Conservation (phyloP, 306 rosid genomes). For the Cyclanthera cordifolia region DNA sequence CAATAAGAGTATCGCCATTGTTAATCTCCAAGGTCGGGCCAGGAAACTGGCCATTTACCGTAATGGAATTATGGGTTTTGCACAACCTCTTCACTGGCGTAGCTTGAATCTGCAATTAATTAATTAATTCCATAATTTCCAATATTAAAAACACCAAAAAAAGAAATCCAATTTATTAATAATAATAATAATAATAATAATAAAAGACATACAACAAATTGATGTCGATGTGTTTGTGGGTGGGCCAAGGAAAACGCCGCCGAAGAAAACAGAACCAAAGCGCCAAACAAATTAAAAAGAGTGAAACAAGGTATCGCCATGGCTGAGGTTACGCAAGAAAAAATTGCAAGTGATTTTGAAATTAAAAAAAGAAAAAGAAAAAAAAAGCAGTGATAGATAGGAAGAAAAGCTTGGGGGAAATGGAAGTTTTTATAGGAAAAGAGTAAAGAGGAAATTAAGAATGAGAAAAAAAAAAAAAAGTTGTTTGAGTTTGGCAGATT, state of each 20-base stretch:
- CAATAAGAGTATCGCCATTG: constrained; percentile 70
- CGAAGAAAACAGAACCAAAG: constrained; percentile 44
- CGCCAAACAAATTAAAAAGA: constrained; percentile 21
- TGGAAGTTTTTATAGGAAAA: constrained; percentile 2
- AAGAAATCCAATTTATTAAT: too few species aligned
- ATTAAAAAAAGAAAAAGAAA: too few species aligned
- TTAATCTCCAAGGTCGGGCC: constrained; percentile 83
- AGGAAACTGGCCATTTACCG: constrained; percentile 79
- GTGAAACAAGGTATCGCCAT: constrained; percentile 11
- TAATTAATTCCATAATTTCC: too few species aligned
- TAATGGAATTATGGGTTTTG: constrained; percentile 61
- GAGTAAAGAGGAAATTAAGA: neutral
- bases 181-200: too few species aligned
- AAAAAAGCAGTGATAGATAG: neutral
- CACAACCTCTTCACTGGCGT: constrained; percentile 99
- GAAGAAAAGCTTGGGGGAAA: neutral
- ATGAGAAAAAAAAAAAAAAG: constrained; percentile 7
- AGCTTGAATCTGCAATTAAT: constrained; percentile 46
- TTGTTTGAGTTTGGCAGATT: constrained; percentile 43
- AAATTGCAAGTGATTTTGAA: neutral
- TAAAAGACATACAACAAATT: constrained; percentile 53
- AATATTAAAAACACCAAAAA: neutral
- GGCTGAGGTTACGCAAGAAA: constrained; percentile 1
- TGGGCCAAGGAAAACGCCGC: constrained; percentile 33
- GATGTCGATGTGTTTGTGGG: constrained; percentile 49